These are phyloP conservation scores for Xylariaceae sp. DNA, from an alignment of 2,329 filamentous ascomycete species.

Conservation along the genomic window DNA sequence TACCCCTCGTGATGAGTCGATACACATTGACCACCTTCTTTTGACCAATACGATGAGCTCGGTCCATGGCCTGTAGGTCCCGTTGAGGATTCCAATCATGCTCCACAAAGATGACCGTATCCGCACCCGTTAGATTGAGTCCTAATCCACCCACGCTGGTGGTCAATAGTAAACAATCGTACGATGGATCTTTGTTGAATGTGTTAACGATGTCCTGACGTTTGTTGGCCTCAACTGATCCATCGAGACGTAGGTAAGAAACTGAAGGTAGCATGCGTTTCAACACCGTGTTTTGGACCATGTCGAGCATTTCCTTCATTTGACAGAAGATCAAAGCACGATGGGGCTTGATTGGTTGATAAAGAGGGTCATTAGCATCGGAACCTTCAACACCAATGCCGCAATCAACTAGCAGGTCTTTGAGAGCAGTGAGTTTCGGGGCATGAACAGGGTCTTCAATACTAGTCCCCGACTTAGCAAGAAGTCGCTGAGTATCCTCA, in stretches of 20 bases:
- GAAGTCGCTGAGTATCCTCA: constrained; percentile 76
- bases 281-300: constrained; percentile 92
- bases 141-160: constrained; percentile 93
- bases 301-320: constrained; percentile 99
- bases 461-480: constrained; percentile 73
- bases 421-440: constrained; percentile 84
- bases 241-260: constrained; percentile 90
- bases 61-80: constrained; percentile 98
- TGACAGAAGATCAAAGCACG: constrained; percentile 97
- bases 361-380: constrained; percentile 56
- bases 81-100: constrained; percentile 99
- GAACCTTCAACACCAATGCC: constrained; percentile 79
- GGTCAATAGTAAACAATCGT: constrained; percentile 88
- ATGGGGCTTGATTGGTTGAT: constrained; percentile 88
- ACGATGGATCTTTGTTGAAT: constrained; percentile 96
- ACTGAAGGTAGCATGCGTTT: constrained; percentile 88
- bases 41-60: constrained; percentile 94
- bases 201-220: constrained; percentile 98
- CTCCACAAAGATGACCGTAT: constrained; percentile 98
- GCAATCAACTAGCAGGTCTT: constrained; percentile 94
- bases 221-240: constrained; percentile 85
- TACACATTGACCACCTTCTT: constrained; percentile 99
- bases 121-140: constrained; percentile 90
- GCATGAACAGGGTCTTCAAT: constrained; percentile 85
- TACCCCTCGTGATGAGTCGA: constrained; percentile 90